Base-by-base conservation (phyloP, 2,329 filamentous ascomycete genomes). In the Phaeoacremonium minimum region DNA sequence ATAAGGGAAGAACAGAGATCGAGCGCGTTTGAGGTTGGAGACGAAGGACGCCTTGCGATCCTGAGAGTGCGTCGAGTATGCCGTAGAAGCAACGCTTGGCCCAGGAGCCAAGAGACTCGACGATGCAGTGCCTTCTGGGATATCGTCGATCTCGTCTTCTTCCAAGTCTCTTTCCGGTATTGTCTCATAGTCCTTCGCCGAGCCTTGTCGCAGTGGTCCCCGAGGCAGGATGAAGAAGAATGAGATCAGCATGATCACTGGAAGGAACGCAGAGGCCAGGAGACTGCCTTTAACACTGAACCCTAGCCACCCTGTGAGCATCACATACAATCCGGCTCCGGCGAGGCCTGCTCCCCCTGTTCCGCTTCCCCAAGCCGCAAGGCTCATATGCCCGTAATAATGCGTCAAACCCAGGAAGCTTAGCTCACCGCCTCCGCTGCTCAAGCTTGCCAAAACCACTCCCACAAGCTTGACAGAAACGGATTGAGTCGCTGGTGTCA, bases 401-500 rank as follows among this genome's bases (percentile, higher is more conserved):
- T 97, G 91, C 12, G 91, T 95, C 52, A 98, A 64, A 2, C 88
- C 85, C 6, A 98, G 67, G 55, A 97, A 96, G 60, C 85, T 94
- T 41, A 96, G 69, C 65, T 97, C 93, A 19, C 93, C 93, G 14
- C 75, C 86, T 13, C 93, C 93, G 44, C 83, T 88, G 49, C 86
- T 87, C 34, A 97, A 61, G 50, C 87, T 95, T 2, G 90, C 88
- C 32, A 97, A 66, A 28, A 89, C 76, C 14, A 97, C 85, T 9
- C 93, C 93, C 1, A 79, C 69, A 58, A 97, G 77, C 61, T 95
- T 95, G 32, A 79, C 71, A 1, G 75, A 71, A 28, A 94, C 82
- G 0, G 85, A 78, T 7, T 68, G 66, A 5, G 72, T 65, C 3
- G 75, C 59, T 2, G 88, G 87, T 1, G 88, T 88, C 20, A 93